These are phyloP conservation scores for Daldinia sp. DNA, from an alignment of 2,329 filamentous ascomycete genomes.

Conservation along the genomic window DNA sequence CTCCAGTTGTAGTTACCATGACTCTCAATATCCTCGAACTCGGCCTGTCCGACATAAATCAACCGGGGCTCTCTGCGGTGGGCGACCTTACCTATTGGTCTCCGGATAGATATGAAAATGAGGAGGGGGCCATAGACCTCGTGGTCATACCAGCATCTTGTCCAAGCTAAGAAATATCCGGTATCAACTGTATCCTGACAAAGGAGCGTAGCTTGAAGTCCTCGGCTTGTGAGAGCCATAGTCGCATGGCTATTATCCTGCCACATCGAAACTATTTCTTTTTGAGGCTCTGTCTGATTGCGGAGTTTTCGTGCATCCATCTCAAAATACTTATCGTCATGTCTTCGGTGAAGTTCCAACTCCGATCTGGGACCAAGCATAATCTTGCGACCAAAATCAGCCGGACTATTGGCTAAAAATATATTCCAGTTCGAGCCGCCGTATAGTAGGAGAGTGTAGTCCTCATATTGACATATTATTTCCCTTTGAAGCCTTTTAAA, in stretches of 20 bases:
- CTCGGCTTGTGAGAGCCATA: neutral
- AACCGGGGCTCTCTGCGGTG: neutral
- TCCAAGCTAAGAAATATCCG: neutral
- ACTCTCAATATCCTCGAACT: neutral
- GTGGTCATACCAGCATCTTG: neutral
- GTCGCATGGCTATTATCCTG: neutral
- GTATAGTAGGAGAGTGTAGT: neutral
- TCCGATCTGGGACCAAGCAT: neutral
- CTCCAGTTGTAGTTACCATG: neutral
- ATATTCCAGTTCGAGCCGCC: neutral
- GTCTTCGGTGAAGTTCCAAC: neutral
- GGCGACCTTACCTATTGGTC: neutral
- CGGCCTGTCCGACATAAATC: neutral
- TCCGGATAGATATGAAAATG: neutral
- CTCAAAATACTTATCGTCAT: neutral
- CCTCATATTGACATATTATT: neutral
- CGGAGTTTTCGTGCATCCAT: neutral
- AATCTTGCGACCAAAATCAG: neutral
- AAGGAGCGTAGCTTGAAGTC: neutral
- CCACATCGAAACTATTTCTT: neutral
- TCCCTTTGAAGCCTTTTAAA: constrained; percentile 26
- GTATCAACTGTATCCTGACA: neutral
- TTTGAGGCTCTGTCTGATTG: neutral
- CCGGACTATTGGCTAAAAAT: neutral
- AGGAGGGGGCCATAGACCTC: neutral